A percentile compares a stretch with the other conserved stretches of the same genome.
Conservation (phyloP, 176 grass and related monocot genomes). For the Elaeis guineensis region DNA sequence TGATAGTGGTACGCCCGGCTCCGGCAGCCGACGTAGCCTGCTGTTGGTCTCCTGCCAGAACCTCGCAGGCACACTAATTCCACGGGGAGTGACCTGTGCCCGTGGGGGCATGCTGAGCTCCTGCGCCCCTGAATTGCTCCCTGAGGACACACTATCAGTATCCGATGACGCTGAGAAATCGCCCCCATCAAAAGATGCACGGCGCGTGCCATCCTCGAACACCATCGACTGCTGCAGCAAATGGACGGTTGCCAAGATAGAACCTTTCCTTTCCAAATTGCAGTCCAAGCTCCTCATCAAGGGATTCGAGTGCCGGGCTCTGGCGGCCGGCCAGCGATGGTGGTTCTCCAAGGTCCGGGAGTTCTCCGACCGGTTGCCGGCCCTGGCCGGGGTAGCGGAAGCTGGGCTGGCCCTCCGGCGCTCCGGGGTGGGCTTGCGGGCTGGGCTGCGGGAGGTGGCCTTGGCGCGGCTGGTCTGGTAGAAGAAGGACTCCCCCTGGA, state of each 20-base stretch:
- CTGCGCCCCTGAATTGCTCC: conserved; percentile 70
- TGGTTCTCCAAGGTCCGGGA: conserved; percentile 24
- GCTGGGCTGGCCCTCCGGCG: conserved; percentile 39
- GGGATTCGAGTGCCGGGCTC: conserved; percentile 55
- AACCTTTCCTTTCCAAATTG: conserved; percentile 61
- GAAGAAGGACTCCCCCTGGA: conserved; percentile 95
- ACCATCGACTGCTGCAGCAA: conserved; percentile 77
- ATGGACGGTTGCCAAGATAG: conserved; percentile 73
- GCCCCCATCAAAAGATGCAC: conserved; percentile 33
- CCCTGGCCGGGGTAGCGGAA: conserved; percentile 17
- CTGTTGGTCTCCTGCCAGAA: conserved; percentile 94
- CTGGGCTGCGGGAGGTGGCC: conserved; percentile 26
- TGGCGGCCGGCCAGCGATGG: conserved; percentile 59
- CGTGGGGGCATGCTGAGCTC: conserved; percentile 34
- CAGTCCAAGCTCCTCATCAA: conserved; percentile 82
- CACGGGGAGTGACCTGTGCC: conserved; percentile 17
- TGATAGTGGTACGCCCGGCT: conserved; percentile 31
- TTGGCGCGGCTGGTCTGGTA: conserved; percentile 65
- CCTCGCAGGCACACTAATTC: conserved; percentile 80
- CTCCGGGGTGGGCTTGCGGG: conserved; percentile 65
- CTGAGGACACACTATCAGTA: conserved; percentile 84
- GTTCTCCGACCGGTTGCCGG: conserved; percentile 46
- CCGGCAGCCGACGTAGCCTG: conserved; percentile 61
- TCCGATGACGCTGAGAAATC: conserved; percentile 80
- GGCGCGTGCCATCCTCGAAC: conserved; percentile 42